Conservation (phyloP, 192 early-diverging fungal genomes). For the Cetraspora pellucida region DNA sequence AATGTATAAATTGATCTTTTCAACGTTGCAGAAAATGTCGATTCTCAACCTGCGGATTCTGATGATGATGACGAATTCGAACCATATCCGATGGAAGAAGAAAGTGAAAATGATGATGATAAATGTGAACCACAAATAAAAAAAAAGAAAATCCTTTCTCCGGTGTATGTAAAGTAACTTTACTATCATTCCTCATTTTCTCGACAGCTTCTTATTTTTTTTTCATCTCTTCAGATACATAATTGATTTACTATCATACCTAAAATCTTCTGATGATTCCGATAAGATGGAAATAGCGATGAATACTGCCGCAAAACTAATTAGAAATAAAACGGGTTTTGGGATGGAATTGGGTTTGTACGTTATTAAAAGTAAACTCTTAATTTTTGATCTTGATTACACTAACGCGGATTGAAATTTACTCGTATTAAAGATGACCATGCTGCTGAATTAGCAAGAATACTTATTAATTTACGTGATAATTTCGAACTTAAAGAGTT, state of each 20-base stretch:
- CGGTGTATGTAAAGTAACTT: constrained; percentile 12
- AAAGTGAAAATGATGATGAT: constrained; percentile 24
- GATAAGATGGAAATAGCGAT: constrained; percentile 27
- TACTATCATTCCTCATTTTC: background rate
- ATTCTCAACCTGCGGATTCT: background rate
- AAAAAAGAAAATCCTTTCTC: background rate
- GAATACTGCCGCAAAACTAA: constrained; percentile 14
- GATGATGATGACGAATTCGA: constrained; percentile 31
- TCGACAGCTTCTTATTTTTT: background rate
- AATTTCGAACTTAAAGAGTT: constrained; percentile 17
- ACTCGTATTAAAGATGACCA: constrained; percentile 14
- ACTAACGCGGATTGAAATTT: background rate
- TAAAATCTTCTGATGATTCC: constrained; percentile 20
- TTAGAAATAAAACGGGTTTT: constrained; percentile 17
- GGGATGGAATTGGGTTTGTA: constrained; percentile 27
- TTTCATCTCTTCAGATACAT: constrained; percentile 23
- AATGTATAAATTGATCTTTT: too few species aligned
- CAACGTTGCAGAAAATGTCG: too few species aligned
- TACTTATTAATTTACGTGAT: constrained; percentile 15
- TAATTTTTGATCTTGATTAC: background rate
- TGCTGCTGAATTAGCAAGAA: constrained; percentile 17
- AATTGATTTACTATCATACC: constrained; percentile 19
- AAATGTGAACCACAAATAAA: background rate
- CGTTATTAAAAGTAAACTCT: background rate
- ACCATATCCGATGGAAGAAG: constrained; percentile 33